A percentile compares a stretch with the other conserved stretches of the same genome.
phyloP scores from a whole-genome alignment of 164 flowering plant genomes.

The Macadamia integrifolia region DNA sequence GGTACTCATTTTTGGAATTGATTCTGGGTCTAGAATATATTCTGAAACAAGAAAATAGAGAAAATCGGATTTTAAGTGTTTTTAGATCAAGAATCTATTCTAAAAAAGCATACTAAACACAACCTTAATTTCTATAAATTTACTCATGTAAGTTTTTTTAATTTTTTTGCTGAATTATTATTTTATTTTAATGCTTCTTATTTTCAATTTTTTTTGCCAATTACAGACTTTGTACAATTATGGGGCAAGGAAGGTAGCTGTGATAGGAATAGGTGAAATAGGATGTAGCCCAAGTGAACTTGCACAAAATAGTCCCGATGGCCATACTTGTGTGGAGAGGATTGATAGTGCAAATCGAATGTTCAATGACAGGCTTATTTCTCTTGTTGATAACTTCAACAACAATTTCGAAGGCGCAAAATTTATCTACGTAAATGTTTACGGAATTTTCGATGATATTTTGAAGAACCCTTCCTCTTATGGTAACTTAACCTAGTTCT shows the following conservation, averaged over 20 bases:
- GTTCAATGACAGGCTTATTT: conserved; percentile 44
- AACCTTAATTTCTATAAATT: no score
- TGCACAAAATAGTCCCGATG: conserved; percentile 48
- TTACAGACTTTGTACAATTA: conserved; percentile 49
- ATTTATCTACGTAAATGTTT: conserved; percentile 49
- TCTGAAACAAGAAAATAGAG: no score
- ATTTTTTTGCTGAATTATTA: not conserved
- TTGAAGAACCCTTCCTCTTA: conserved; percentile 34
- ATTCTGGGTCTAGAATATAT: no score
- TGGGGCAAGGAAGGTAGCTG: conserved; percentile 79
- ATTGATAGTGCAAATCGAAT: conserved; percentile 52
- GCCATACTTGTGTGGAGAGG: conserved; percentile 38
- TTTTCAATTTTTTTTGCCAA: no score
- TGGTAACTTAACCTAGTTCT: conserved; percentile 25
- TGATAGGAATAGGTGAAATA: conserved; percentile 65
- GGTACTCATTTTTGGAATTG: no score
- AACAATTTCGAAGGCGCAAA: conserved; percentile 29
- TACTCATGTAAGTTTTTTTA: no score
- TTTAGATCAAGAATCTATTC: no score
- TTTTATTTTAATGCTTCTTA: not conserved
- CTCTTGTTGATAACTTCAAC: conserved; percentile 38
- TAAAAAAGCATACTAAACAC: no score
- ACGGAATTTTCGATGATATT: conserved; percentile 57
- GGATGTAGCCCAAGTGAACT: conserved; percentile 74
- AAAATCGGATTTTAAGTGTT: no score